Evolutionary conservation across 306 rosid species (phyloP), one percentile per base, ranked within the genome.

Genomic region (Vigna mungo): DNA sequence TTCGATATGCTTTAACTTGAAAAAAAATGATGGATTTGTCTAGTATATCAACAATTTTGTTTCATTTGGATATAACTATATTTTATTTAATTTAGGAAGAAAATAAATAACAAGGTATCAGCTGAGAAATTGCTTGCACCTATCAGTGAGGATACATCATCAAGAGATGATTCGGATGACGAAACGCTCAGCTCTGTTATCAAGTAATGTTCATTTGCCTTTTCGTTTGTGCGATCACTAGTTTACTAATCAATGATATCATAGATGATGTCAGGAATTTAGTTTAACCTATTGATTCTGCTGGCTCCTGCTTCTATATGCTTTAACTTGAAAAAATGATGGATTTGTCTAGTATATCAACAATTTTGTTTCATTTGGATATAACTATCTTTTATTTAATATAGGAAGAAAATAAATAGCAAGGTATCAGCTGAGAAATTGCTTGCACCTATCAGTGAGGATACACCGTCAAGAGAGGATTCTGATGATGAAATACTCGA

Each of bases 181-280:
- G 91, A 88, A 77, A 55, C 81, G 56, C 87, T 89, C 72, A 78
- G 83, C 72, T 85, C 93, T 47, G 72, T 87, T 75, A 75, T 82
- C 76, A 85, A 83, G 96, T 88, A 87, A 70, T 74, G 55, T 81
- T 68, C 48, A 68, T 52, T 55, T 61, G 25, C 25, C 65, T 61
- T 78, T 10, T 59, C 37, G 63, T 61, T 52, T 34, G 30, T 61
- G 47, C 15, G 13, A 59, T 21, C 51, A 41, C 34, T 8, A 69
- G 43, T 70, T 75, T 53, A 64, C 37, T 59, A 53, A 47, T 32
- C 34, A 15, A 43, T 37, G 71, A 65, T 72, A 41, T 53, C 74
- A 55, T 78, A 64, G 16, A 34, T 64, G 43, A 51, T 46, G 30
- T 56, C 54, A 56, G 80, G 34, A 74, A 54, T 69, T 59, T 76